Evolutionary conservation across 2,329 filamentous ascomycete genomes (phyloP).

Genomic region (Calonectria fujianensis): DNA sequence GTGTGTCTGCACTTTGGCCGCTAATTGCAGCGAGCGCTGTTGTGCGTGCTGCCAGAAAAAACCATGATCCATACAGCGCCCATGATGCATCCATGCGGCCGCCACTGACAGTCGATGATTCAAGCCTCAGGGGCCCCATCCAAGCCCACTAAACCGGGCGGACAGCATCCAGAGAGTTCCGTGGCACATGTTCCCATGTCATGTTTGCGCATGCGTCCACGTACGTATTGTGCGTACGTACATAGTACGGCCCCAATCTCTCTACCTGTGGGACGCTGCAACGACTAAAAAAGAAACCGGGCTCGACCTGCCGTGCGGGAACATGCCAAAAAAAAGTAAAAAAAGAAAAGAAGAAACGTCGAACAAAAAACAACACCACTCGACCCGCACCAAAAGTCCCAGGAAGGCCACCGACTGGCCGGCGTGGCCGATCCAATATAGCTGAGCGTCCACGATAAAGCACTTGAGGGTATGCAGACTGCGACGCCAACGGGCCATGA

Average conservation of each 20-base stretch:
- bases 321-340: constrained; percentile 4
- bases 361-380: constrained; percentile 1
- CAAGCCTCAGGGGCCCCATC: constrained; percentile 34
- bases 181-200: constrained; percentile 24
- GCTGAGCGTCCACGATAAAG: constrained; percentile 24
- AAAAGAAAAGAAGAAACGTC: neutral
- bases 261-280: constrained; percentile 5
- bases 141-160: constrained; percentile 19
- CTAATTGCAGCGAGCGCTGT: constrained; percentile 7
- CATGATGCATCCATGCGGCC: constrained; percentile 27
- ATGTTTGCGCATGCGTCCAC: constrained; percentile 28
- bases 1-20: constrained; percentile 7
- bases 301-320: neutral
- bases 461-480: constrained; percentile 16
- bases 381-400: neutral
- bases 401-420: constrained; percentile 11
- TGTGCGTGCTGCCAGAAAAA: constrained; percentile 18
- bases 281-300: constrained; percentile 24
- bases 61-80: constrained; percentile 25
- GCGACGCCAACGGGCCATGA: constrained; percentile 6
- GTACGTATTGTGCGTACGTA: constrained; percentile 18
- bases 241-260: constrained; percentile 11
- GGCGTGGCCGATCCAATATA: constrained; percentile 31
- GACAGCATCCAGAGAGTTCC: constrained; percentile 12
- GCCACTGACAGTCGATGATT: constrained; percentile 16